Percentiles rank a stretch among this genome's conserved stretches.
These are phyloP conservation scores for Croton setiger DNA, from an alignment of 441 rosid species.

Conservation along the genomic window DNA sequence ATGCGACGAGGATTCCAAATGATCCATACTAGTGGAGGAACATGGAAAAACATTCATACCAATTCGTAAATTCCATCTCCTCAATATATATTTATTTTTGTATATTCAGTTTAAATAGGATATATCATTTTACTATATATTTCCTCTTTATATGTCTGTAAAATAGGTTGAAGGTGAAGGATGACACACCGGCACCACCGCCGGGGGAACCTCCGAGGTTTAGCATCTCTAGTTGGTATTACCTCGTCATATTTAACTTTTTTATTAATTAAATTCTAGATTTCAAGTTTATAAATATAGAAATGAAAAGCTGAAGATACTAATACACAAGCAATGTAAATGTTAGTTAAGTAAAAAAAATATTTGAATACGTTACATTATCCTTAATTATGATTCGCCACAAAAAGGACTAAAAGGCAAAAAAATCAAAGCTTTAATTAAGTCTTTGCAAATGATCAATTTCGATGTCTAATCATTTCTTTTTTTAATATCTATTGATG, in stretches of 20 bases:
- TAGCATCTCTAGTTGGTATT: conserved; percentile 36
- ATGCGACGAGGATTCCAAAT: conserved; percentile 24
- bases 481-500: too few relatives aligned
- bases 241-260: background rate
- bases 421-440: too few relatives aligned
- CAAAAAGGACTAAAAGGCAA: too few relatives aligned
- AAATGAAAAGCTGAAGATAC: too few relatives aligned
- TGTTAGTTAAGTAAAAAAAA: too few relatives aligned
- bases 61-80: conserved; percentile 1
- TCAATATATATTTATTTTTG: background rate
- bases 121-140: background rate
- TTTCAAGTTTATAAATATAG: too few relatives aligned
- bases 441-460: too few relatives aligned
- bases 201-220: conserved; percentile 30
- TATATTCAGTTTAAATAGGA: too few relatives aligned
- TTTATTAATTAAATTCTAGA: background rate
- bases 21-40: conserved; percentile 5
- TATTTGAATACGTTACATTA: too few relatives aligned
- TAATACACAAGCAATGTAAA: too few relatives aligned
- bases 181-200: conserved; percentile 21
- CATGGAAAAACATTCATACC: conserved; percentile 16
- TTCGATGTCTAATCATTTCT: too few relatives aligned
- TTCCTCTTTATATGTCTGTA: background rate
- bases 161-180: conserved; percentile 21
- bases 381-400: too few relatives aligned